Percentiles rank a stretch among this genome's conserved stretches.
These are phyloP conservation scores for Citrullus amarus DNA, from an alignment of 306 rosid genomes.

Conservation along the genomic window DNA sequence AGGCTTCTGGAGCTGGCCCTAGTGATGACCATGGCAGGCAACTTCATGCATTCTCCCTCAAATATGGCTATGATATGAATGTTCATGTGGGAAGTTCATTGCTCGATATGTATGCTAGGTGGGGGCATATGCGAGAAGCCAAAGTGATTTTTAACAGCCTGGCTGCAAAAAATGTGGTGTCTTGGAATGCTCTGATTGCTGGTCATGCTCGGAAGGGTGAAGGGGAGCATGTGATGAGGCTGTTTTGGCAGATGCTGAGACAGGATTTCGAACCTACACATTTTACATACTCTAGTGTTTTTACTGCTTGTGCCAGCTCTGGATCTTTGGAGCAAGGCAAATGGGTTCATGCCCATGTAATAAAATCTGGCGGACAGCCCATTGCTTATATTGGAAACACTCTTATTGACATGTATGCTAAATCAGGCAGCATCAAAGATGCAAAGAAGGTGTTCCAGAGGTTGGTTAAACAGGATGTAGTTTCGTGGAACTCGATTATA, in stretches of 20 bases:
- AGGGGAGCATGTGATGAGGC: conserved; percentile 4
- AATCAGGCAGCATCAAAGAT: conserved; percentile 18
- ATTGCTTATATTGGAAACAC: conserved; percentile 13
- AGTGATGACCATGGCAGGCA: conserved; percentile 9
- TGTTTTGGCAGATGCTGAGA: conserved; percentile 4
- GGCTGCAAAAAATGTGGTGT: conserved; percentile 13
- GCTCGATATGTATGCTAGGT: conserved; percentile 20
- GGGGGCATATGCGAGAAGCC: conserved; percentile 12
- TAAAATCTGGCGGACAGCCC: conserved; percentile 15
- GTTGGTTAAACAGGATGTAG: conserved; percentile 14
- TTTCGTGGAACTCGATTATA: conserved; percentile 18
- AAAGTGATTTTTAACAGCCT: background rate
- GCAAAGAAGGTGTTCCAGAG: conserved; percentile 11
- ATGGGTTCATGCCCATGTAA: conserved; percentile 22
- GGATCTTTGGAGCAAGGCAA: conserved; percentile 22
- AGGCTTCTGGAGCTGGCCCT: conserved; percentile 15
- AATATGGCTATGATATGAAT: conserved; percentile 12
- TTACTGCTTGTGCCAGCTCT: conserved; percentile 16
- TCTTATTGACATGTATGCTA: conserved; percentile 20
- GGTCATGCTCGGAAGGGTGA: conserved; percentile 17
- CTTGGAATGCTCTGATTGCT: conserved; percentile 23
- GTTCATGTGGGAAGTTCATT: conserved; percentile 20
- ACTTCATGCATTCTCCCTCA: conserved; percentile 14
- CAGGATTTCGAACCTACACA: conserved; percentile 11
- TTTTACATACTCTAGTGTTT: conserved; percentile 18